Evolutionary conservation across 2,329 filamentous ascomycete genomes (phyloP), one percentile per base, ranked within the genome.

Genomic region (Aureobasidium pullulans): DNA sequence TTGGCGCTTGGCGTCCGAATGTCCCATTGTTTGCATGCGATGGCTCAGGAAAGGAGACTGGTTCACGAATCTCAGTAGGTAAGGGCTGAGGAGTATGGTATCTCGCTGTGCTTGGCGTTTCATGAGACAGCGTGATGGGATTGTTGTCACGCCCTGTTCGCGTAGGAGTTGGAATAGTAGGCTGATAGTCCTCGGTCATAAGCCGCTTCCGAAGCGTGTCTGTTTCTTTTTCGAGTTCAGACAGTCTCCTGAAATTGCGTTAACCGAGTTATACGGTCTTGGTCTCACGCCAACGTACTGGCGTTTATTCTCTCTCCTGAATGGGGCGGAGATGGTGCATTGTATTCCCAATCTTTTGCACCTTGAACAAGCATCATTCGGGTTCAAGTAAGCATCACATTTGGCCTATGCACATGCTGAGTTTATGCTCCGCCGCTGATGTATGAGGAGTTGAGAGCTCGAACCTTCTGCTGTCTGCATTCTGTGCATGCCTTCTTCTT

Each of bases 401-500:
- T 39, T 54, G 34, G 50, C 50, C 50, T 54, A 39, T 54, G 34
- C 8, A 9, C 7, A 23, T 44, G n/a, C n/a, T 43, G 16, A 54
- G 37, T 28, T 23, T 39, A 43, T 4, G 8, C 6, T 2, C 5
- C 3, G 15, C 31, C 37, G 11, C 13, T 2, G n/a, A 23, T 44
- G 2, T 9, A 23, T 4, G 39, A 31, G 39, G 40, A 19, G 16
- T 31, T 16, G 50, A 13, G 16, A 36, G 39, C 13, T 28, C 50
- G n/a, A 54, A 54, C 50, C 50, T 54, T 54, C n/a, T 54, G 50
- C n/a, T 54, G 50, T 16, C 50, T 43, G 34, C 50, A 54, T 36
- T 43, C 50, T n/a, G 50, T 54, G 23, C 50, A 54, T n/a, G 50
- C 50, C 50, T 54, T 54, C 39, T 54, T 54, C 50, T 44, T 54